Evolutionary conservation across 2,329 filamentous ascomycete genomes (phyloP), one percentile per base, ranked within the genome.

Genomic region (Ophiocordyceps camponoti-saundersi): DNA sequence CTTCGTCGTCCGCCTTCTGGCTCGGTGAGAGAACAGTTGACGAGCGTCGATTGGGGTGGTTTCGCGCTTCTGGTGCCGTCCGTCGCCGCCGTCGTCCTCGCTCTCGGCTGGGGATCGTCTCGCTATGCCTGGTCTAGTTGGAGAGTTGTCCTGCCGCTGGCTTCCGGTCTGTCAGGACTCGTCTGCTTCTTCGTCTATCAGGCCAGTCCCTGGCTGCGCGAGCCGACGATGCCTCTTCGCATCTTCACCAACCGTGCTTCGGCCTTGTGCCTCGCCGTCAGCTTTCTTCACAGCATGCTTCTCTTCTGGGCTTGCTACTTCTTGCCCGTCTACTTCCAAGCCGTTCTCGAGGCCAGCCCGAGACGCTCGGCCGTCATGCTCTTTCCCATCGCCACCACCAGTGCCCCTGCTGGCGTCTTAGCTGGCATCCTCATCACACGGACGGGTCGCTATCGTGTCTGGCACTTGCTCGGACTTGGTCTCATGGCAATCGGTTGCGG

Each of bases 241-340:
- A 44, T 53, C 7, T 52, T 53, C 29, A 23, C 41, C 20, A 49
- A 49, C 26, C 29, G 50, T 7, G 51, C 10, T 50, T 63, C 18
- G 49, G 65, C 6, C 45, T 59, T 40, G 45, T 55, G n/a, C 1
- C 46, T 48, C 26, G 44, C 47, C 23, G 51, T 62, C 1, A 59
- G 57, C 45, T 58, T 57, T 15, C 47, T 68, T 3, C 65, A 62
- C 1, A 59, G 57, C 18, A 51, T 56, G 4, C 45, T 62, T 3
- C 40, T 48, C 12, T 47, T 46, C 3, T 46, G 32, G 32, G 30
- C 49, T n/a, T 48, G 44, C 20, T 67, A 63, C 53, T 71, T 70
- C 48, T 50, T 71, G 0, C 67, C 70, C 0, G 54, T 73, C 11
- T 73, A 71, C 53, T 73, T 72, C 50, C 69, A 73, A 46, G 62